Base-by-base conservation (phyloP, 805 yeast species). In the Candida xiaguanensis region DNA sequence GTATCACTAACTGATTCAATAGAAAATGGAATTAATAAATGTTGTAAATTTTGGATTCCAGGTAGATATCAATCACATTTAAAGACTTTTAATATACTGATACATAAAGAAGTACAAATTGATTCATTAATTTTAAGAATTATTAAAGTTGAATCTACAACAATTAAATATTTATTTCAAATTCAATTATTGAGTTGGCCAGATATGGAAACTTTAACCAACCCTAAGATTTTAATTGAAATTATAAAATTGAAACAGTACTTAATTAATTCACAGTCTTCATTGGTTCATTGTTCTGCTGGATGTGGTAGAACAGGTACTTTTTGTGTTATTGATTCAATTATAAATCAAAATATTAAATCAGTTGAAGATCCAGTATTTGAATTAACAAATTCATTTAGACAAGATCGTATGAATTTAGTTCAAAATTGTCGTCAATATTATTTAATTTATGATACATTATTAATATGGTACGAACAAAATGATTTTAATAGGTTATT, bases 251-350 rank as follows among this genome's bases (percentile, higher is more conserved):
- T 64, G 49, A 66, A 63, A 49, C 42, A 43, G 8, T 27, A 45
- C 22, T 15, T 57, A 16, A 28, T 18, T n/a, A n/a, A 14, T 8
- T 9, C 31, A 36, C 8, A 30, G 13, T 3, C 11, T 4, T 72
- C 80, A 5, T 56, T 88, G 33, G 85, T 85, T 18, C 98, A 91
- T 61, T 91, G 99, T 55, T 87, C 96, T 5, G 98, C 98, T 1
- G 99, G 99, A 0, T 89, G 95, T 55, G 99, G 99, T 14, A 70
- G 99, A 42, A 88, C 98, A 0, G 99, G 99, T 2, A 85, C 96
- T 1, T 62, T 65, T 31, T 59, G 65, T 32, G 55, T 68, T 12
- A 48, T 65, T 18, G 73, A 68, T 48, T 53, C 68, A 11, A 46
- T 67, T 20, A 49, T 58, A 28, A 55, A 50, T 31, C 39, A 51